Percentiles rank a stretch among this genome's conserved stretches.
Evolutionary conservation across 352 stramenopile species (phyloP).

Genomic region (Globisporangium perplexum): DNA sequence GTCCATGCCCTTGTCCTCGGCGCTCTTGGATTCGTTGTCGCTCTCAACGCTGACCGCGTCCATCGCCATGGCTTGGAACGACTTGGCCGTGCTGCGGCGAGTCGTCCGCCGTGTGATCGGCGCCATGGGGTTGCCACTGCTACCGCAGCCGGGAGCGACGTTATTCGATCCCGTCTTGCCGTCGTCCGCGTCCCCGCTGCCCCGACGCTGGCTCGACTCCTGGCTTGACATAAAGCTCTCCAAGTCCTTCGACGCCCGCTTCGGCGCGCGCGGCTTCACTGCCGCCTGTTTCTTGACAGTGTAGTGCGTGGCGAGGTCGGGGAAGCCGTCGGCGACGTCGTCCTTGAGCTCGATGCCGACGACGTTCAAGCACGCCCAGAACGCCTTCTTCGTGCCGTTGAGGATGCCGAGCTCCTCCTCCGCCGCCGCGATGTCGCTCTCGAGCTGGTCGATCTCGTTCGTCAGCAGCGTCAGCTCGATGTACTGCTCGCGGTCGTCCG

Average conservation of each 20-base stretch:
- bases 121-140: not conserved
- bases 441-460: slow-evolving; percentile 50
- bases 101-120: slow-evolving; percentile 19
- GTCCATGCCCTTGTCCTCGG: not conserved
- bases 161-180: slow-evolving; percentile 17
- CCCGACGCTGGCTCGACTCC: slow-evolving; percentile 2
- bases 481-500: slow-evolving; percentile 22
- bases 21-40: slow-evolving; percentile 22
- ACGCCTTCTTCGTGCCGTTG: slow-evolving; percentile 43
- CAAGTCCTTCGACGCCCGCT: slow-evolving; percentile 16
- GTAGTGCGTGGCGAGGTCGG: slow-evolving; percentile 44
- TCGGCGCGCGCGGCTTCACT: slow-evolving; percentile 23
- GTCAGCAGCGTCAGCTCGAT: slow-evolving; percentile 38
- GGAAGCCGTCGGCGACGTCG: slow-evolving; percentile 50
- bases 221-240: slow-evolving; percentile 8
- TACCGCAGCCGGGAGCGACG: not conserved
- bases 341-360: slow-evolving; percentile 54
- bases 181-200: slow-evolving; percentile 11
- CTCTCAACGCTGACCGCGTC: slow-evolving; percentile 15
- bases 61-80: slow-evolving; percentile 16
- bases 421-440: slow-evolving; percentile 52
- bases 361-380: slow-evolving; percentile 58
- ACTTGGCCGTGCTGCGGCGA: slow-evolving; percentile 26
- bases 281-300: slow-evolving; percentile 25
- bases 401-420: slow-evolving; percentile 36